Conservation (phyloP, 345 rosid genomes). For the Lepidium sativum region DNA sequence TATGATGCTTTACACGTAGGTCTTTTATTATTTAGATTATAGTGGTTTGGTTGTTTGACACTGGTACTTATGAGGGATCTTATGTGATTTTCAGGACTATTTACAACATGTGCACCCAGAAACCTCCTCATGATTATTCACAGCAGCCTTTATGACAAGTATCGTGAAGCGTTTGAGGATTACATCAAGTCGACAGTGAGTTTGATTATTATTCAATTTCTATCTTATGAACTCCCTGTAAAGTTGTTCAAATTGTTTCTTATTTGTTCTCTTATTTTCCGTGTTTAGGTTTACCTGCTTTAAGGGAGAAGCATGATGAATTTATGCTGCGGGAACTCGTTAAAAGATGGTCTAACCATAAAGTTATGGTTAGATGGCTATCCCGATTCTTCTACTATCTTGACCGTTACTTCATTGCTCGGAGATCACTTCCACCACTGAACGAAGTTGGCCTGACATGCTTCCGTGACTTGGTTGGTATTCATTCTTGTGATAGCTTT, state of each 20-base stretch:
- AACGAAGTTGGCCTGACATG: constrained; percentile 77
- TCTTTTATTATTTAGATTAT: neutral
- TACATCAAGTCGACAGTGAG: constrained; percentile 62
- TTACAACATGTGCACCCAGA: constrained; percentile 82
- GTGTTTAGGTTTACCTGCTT: constrained; percentile 52
- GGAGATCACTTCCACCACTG: constrained; percentile 67
- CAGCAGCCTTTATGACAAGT: constrained; percentile 85
- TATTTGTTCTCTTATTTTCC: neutral
- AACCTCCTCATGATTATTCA: constrained; percentile 75
- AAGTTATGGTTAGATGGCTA: constrained; percentile 81
- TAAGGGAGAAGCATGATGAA: constrained; percentile 78
- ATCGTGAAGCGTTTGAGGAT: constrained; percentile 56
- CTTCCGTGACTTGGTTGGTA: constrained; percentile 70
- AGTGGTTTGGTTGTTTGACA: neutral
- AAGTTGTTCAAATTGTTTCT: neutral
- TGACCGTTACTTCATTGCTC: constrained; percentile 77
- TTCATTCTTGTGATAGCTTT: neutral
- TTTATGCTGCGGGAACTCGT: constrained; percentile 78
- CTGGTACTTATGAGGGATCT: neutral
- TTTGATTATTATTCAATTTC: neutral
- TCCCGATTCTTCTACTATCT: constrained; percentile 81
- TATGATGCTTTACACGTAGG: constrained; percentile 79
- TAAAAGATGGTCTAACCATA: constrained; percentile 81
- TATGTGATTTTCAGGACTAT: constrained; percentile 44
- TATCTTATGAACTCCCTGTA: neutral